Evolutionary conservation across 495 filamentous ascomycete species (phyloP), one percentile per base, ranked within the genome.

Genomic region (Lasiosphaeria hispida): DNA sequence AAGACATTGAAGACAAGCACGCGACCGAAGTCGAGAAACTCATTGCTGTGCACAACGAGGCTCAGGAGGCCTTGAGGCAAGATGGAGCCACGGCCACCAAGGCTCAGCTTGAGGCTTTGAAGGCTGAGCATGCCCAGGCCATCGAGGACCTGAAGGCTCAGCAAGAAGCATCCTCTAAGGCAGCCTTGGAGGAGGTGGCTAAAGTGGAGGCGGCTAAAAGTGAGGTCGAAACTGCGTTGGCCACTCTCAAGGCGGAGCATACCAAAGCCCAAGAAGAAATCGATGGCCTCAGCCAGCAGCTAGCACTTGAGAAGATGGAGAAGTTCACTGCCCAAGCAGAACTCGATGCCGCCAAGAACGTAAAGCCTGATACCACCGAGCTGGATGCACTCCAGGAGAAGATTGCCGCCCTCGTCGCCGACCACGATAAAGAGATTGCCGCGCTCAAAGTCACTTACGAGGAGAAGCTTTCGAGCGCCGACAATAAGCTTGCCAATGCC

Each of bases 241-340:
- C 49, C 15, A 38, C 62, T 8, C 62, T 65, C 48, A 66, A 69
- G 63, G 66, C 63, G 23, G 69, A 71, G 17, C 63, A 79, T 10
- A 59, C 57, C 33, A 74, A 75, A 59, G 48, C 67, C 3, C 68
- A 81, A 44, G 65, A 61, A 7, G 79, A 82, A 38, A 51, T 71
- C 23, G 75, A 79, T 47, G 63, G 68, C 7, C 61, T 82, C 42
- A 72, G 72, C 53, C 71, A 79, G 59, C 66, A 77, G 54, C 75
- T 84, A 14, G 80, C 79, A 3, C 65, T 73, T 40, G 78, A 81
- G 56, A 83, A 82, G 67, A 79, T 80, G 77, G 77, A 76, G 40
- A 82, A 80, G 43, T 75, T 80, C 23, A 74, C 73, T 40, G 75
- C 80, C 11, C 77, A 78, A 67, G 80, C 80, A 9, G 80, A 81